Conservation (phyloP, 2,329 filamentous ascomycete species). For the Colletotrichum tofieldiae region DNA sequence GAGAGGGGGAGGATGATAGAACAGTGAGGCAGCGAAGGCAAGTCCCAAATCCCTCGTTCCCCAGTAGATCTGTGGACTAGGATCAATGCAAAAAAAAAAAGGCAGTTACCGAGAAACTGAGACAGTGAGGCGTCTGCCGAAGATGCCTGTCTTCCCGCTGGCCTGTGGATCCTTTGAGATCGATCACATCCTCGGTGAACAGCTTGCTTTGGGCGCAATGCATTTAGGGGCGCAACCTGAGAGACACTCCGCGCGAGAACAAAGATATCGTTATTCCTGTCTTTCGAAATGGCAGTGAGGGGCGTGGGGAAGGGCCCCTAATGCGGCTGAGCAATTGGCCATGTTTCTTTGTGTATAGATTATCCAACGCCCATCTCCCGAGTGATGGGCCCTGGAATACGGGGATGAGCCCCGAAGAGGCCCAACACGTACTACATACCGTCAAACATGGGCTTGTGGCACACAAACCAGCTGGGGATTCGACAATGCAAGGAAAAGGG, state of each 20-base stretch:
- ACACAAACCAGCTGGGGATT: background rate
- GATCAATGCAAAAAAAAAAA: background rate
- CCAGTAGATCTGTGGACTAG: background rate
- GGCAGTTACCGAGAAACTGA: background rate
- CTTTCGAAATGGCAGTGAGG: background rate
- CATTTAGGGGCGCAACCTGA: background rate
- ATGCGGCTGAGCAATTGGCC: background rate
- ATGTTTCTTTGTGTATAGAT: background rate
- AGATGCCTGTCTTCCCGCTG: constrained; percentile 14
- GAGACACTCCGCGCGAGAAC: background rate
- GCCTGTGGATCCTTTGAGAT: constrained; percentile 14
- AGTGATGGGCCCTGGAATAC: background rate
- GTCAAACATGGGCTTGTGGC: background rate
- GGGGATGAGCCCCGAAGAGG: constrained; percentile 14
- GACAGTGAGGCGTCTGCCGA: constrained; percentile 8
- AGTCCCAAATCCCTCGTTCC: background rate
- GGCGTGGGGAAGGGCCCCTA: background rate
- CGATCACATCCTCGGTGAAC: background rate
- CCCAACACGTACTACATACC: background rate
- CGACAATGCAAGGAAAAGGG: background rate
- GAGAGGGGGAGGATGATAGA: no score
- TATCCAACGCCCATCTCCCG: constrained; percentile 7
- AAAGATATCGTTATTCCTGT: background rate
- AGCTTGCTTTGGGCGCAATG: background rate
- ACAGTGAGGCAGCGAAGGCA: constrained; percentile 7